A percentile compares a stretch with the other conserved stretches of the same genome.
These are phyloP conservation scores for Geranomyces michiganensis DNA, from an alignment of 192 early-diverging fungal genomes.

Conservation along the genomic window DNA sequence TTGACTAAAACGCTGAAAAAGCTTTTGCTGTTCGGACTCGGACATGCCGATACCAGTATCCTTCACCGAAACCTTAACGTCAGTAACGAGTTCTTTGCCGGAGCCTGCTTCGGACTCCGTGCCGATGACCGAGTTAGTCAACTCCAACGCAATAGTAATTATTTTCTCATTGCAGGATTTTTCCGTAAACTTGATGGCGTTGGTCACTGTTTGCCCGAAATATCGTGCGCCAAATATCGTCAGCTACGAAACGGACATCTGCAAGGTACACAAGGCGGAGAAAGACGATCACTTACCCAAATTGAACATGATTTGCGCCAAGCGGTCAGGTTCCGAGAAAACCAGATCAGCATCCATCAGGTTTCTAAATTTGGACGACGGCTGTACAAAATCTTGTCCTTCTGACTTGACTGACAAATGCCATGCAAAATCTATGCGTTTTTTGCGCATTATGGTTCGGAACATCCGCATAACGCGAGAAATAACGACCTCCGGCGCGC, in stretches of 20 bases:
- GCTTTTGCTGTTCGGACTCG: neutral
- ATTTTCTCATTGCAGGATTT: constrained; percentile 24
- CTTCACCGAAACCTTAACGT: neutral
- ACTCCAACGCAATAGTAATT: neutral
- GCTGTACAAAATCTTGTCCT: neutral
- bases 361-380: neutral
- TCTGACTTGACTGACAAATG: neutral
- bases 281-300: neutral
- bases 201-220: neutral
- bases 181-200: constrained; percentile 54
- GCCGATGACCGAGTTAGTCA: neutral
- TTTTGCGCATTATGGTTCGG: neutral
- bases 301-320: constrained; percentile 12
- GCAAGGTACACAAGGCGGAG: neutral
- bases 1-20: constrained; percentile 5
- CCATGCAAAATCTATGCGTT: constrained; percentile 1
- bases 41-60: constrained; percentile 10
- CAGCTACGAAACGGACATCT: neutral
- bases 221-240: too few relatives aligned
- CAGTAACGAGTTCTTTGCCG: neutral
- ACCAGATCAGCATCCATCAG: constrained; percentile 1
- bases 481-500: neutral
- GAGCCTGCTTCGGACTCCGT: neutral
- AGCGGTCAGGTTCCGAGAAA: neutral
- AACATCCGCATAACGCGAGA: constrained; percentile 7